Base-by-base conservation (phyloP, 768 basidiomycete genomes). In the Tulasnella sp. region DNA sequence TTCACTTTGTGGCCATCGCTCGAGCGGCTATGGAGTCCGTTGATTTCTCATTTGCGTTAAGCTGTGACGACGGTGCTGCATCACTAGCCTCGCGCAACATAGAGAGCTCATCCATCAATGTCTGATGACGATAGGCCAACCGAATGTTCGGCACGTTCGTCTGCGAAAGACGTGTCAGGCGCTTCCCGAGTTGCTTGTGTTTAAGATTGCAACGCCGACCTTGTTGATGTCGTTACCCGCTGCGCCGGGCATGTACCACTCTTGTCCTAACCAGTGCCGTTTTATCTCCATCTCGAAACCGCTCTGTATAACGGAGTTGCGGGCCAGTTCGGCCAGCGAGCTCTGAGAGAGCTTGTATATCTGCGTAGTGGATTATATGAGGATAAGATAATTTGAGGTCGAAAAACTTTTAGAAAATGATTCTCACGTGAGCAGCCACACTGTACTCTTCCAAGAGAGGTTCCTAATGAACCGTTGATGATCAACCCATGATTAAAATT, bases 201-300 rank as follows among this genome's bases (percentile, higher is more conserved):
- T 34, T 24, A 41, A 34, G 34, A 49, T 17, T 53, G 43, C 19
- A 31, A n/a, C 15, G 1, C 64, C 72, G 44, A 87, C 92, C 81
- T 96, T 97, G 70, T 96, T 77, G 60, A 98, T 98, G 66, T 94
- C 90, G 69, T 99, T 99, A 2, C 96, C 96, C 4, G 83, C 82
- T 0, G 88, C 84, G 19, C 96, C 96, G 2, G 91, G 87, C 7
- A 92, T 76, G 71, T 92, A 98, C 91, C 92, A 99, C 57, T 85
- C 74, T 63, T 87, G 80, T 0, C 96, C 96, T 2, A 99, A 75
- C 92, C 92, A 93, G 69, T 89, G 92, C 9, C 89, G 84, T 73
- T 98, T 98, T 66, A 97, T 70, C 69, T 94, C 87, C 92, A 97
- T 98, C 72, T 99, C 96, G 69, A 97, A 98, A 1, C 96, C 96